phyloP scores from a whole-genome alignment of 129 eudicot species.

The Chrysanthemum makinoi region DNA sequence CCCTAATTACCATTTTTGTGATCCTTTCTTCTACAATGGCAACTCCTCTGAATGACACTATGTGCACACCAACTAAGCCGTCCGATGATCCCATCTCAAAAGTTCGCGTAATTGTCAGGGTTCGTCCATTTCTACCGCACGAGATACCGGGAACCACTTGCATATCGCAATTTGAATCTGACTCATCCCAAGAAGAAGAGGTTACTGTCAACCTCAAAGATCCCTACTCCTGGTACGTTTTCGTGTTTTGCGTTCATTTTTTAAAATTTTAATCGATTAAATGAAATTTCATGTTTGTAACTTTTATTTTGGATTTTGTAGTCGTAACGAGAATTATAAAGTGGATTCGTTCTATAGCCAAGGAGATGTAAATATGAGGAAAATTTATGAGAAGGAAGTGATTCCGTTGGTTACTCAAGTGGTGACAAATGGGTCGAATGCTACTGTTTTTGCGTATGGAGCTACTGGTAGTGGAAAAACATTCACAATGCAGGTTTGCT shows the following conservation, averaged over 20 bases:
- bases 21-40: no score
- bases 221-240: constrained; percentile 55
- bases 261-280: not conserved
- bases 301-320: constrained; percentile 20
- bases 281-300: not conserved
- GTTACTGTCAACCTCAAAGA: constrained; percentile 83
- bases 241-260: not conserved
- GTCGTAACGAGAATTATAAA: constrained; percentile 78
- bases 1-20: no score
- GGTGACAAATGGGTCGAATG: constrained; percentile 62
- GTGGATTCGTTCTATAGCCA: constrained; percentile 73
- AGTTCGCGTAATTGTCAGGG: constrained; percentile 69
- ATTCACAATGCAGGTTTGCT: constrained; percentile 84
- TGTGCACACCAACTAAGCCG: no score
- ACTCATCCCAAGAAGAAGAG: constrained; percentile 28
- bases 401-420: constrained; percentile 73
- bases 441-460: constrained; percentile 91
- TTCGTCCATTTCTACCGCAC: constrained; percentile 67
- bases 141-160: constrained; percentile 49
- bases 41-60: no score
- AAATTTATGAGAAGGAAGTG: constrained; percentile 73
- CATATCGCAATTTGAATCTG: constrained; percentile 39
- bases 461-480: constrained; percentile 98
- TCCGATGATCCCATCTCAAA: constrained; percentile 22
- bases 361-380: constrained; percentile 56